These are phyloP conservation scores for Aeschynomene evenia DNA, from an alignment of 306 rosid species.

Conservation along the genomic window DNA sequence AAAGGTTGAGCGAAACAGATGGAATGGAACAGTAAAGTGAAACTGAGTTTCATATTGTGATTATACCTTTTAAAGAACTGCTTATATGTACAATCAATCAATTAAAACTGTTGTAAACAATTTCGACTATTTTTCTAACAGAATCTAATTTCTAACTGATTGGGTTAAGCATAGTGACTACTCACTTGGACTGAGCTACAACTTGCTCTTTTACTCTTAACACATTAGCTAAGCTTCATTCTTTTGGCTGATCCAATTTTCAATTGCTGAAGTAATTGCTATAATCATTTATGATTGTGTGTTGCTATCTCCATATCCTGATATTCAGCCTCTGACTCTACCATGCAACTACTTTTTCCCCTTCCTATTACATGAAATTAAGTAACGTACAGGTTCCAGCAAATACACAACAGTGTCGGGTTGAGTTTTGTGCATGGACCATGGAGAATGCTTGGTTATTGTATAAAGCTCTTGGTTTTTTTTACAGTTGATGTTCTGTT, in stretches of 20 bases:
- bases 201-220: neutral
- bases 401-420: neutral
- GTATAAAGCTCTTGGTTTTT: neutral
- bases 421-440: neutral
- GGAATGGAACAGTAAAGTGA: neutral
- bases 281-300: neutral
- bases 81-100: neutral
- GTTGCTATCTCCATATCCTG: neutral
- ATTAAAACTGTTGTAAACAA: neutral
- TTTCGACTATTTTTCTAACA: neutral
- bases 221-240: neutral
- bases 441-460: neutral
- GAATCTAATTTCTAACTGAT: neutral
- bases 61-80: too few relatives aligned
- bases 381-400: neutral
- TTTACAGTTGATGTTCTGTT: neutral
- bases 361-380: neutral
- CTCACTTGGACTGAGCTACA: neutral
- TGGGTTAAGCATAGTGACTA: neutral
- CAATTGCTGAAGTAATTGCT: neutral
- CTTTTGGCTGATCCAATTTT: neutral
- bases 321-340: neutral
- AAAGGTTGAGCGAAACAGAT: neutral
- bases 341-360: neutral
- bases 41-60: neutral